Conservation (phyloP, 2,329 filamentous ascomycete species). For the Aspergillus fischeri region DNA sequence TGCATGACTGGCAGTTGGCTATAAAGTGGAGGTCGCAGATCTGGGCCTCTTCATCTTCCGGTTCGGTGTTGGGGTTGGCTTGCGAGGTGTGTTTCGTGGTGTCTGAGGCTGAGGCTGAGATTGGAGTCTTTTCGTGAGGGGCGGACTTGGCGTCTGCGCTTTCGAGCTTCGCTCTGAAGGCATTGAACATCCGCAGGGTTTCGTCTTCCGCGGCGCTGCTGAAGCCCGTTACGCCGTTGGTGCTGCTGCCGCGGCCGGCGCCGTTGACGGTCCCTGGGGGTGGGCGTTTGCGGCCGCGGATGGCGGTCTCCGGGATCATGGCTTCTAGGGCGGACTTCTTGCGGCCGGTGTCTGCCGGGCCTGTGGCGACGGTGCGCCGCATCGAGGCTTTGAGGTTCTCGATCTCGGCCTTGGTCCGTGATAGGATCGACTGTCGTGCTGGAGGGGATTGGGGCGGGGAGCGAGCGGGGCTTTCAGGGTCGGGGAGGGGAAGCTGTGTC, state of each 20-base stretch:
- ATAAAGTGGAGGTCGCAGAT: slow-evolving; percentile 96
- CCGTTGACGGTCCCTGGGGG: slow-evolving; percentile 29
- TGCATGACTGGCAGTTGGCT: slow-evolving; percentile 88
- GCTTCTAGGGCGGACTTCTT: slow-evolving; percentile 47
- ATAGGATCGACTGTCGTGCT: slow-evolving; percentile 33
- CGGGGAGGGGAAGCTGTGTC: slow-evolving; percentile 42
- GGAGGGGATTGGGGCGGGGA: slow-evolving; percentile 29
- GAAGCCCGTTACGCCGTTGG: slow-evolving; percentile 52
- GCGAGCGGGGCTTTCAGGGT: slow-evolving; percentile 41
- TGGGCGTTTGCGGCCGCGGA: slow-evolving; percentile 44
- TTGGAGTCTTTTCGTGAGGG: background rate
- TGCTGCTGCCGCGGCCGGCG: slow-evolving; percentile 38
- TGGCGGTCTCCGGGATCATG: slow-evolving; percentile 46
- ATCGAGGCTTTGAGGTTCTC: slow-evolving; percentile 45
- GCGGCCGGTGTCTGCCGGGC: slow-evolving; percentile 28
- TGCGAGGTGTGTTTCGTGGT: slow-evolving; percentile 9
- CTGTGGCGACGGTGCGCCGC: slow-evolving; percentile 38
- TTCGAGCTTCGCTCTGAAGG: slow-evolving; percentile 75
- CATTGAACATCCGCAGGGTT: slow-evolving; percentile 67
- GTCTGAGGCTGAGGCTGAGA: slow-evolving; percentile 22
- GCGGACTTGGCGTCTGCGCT: slow-evolving; percentile 24
- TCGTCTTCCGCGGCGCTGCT: slow-evolving; percentile 56
- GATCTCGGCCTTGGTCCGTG: slow-evolving; percentile 44
- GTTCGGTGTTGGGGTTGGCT: slow-evolving; percentile 8
- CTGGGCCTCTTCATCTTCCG: slow-evolving; percentile 60